Conservation (phyloP, 2,329 filamentous ascomycete genomes). For the Claviceps sorghi region DNA sequence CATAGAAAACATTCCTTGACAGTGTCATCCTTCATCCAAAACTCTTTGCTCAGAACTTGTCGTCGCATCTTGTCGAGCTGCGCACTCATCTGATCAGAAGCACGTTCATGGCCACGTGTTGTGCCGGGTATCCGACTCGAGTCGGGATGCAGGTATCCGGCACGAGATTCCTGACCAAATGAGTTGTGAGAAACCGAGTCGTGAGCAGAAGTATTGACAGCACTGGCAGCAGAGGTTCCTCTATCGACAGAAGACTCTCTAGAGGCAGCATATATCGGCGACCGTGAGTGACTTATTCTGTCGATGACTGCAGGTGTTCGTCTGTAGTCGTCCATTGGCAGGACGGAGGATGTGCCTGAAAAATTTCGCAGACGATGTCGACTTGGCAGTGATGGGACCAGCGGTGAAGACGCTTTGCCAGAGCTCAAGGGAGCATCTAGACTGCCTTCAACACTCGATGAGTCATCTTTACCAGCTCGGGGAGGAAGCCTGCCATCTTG, state of each 20-base stretch:
- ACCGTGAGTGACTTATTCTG: slow-evolving; percentile 35
- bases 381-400: slow-evolving; percentile 20
- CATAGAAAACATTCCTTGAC: slow-evolving; percentile 95
- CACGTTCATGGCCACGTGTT: slow-evolving; percentile 36
- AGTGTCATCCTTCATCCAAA: slow-evolving; percentile 98
- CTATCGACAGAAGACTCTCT: slow-evolving; percentile 45
- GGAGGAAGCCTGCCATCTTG: slow-evolving; percentile 21
- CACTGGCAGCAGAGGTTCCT: slow-evolving; percentile 40
- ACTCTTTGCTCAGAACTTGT: slow-evolving; percentile 83
- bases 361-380: slow-evolving; percentile 17
- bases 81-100: slow-evolving; percentile 43
- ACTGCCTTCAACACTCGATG: slow-evolving; percentile 29
- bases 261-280: slow-evolving; percentile 30
- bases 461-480: slow-evolving; percentile 27
- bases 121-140: slow-evolving; percentile 41
- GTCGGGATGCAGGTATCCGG: slow-evolving; percentile 30
- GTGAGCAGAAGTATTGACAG: slow-evolving; percentile 43
- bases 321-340: slow-evolving; percentile 24
- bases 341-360: slow-evolving; percentile 21
- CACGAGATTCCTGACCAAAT: slow-evolving; percentile 32
- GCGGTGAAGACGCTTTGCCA: slow-evolving; percentile 19
- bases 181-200: slow-evolving; percentile 43
- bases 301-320: slow-evolving; percentile 38
- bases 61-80: slow-evolving; percentile 61
- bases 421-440: slow-evolving; percentile 30